phyloP scores from a whole-genome alignment of 73 alveolate species.

The Uronychia binucleata region DNA sequence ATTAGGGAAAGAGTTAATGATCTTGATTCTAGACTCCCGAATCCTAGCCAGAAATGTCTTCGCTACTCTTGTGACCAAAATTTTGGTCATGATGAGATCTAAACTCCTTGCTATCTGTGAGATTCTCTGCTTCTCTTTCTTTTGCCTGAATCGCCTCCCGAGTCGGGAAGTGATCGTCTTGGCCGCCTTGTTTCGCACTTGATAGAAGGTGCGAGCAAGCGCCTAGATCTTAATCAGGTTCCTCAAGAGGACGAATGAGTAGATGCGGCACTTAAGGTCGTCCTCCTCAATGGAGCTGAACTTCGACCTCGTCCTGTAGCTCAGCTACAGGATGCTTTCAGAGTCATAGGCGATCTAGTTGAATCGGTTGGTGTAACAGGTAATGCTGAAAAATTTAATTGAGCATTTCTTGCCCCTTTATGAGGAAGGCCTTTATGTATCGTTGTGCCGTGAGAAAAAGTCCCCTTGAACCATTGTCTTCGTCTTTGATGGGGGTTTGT shows the following conservation, averaged over 20 bases:
- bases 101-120: neutral
- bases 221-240: neutral
- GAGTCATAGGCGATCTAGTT: neutral
- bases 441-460: neutral
- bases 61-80: neutral
- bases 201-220: neutral
- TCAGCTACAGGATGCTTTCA: neutral
- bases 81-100: neutral
- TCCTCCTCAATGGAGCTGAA: neutral
- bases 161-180: no score
- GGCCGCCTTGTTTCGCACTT: neutral
- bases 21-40: neutral
- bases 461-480: neutral
- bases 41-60: neutral
- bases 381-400: neutral
- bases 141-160: neutral
- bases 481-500: neutral
- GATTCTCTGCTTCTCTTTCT: neutral
- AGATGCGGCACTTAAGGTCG: neutral
- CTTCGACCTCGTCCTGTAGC: neutral
- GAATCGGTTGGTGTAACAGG: neutral
- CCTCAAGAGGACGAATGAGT: neutral
- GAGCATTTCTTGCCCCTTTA: neutral
- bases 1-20: neutral
- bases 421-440: neutral